Evolutionary conservation across 2,329 filamentous ascomycete genomes (phyloP).

Genomic region (Diaporthe vaccinii): DNA sequence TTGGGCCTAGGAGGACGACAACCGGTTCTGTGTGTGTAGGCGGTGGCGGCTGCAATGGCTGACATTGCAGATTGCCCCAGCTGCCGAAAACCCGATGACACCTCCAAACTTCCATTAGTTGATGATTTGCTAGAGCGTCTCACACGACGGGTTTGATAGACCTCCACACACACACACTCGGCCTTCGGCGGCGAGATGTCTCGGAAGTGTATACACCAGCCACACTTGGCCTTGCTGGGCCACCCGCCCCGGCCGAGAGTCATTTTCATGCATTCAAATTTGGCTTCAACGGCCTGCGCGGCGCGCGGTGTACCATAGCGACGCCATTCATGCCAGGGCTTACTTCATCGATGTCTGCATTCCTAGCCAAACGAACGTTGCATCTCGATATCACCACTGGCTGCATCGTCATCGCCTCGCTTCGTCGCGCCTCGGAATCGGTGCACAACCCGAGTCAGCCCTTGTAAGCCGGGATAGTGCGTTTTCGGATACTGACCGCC

Average conservation of each 20-base stretch:
- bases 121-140: background rate
- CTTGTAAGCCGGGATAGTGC: constrained; percentile 21
- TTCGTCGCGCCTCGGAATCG: constrained; percentile 19
- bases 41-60: constrained; percentile 13
- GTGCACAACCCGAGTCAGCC: constrained; percentile 8
- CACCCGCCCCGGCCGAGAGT: constrained; percentile 11
- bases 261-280: background rate
- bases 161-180: constrained; percentile 8
- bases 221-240: constrained; percentile 28
- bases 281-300: constrained; percentile 20
- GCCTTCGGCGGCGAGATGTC: constrained; percentile 19
- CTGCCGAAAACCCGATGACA: constrained; percentile 14
- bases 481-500: constrained; percentile 28
- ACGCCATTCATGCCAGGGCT: background rate
- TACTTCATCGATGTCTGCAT: background rate
- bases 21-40: background rate
- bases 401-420: constrained; percentile 23
- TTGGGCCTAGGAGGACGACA: background rate
- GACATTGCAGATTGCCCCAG: constrained; percentile 3
- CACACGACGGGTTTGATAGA: constrained; percentile 7
- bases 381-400: background rate
- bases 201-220: constrained; percentile 23
- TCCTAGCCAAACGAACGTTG: constrained; percentile 10
- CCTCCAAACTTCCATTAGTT: background rate
- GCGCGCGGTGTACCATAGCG: background rate